These are phyloP conservation scores for Rhynchosporium agropyri DNA, from an alignment of 2,329 filamentous ascomycete species.

Conservation along the genomic window DNA sequence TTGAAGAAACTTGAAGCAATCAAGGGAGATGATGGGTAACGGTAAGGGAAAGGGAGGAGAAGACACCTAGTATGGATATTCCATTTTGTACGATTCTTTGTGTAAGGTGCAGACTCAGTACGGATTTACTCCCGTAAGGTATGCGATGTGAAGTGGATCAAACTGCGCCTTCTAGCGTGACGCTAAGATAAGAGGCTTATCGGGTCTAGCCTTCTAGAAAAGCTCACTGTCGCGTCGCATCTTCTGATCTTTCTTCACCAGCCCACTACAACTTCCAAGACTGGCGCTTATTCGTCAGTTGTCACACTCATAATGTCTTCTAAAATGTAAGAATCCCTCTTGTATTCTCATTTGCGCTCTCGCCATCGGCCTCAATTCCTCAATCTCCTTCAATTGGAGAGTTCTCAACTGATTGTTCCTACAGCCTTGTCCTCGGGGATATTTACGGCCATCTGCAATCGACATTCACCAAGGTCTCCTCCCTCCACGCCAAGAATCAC, in stretches of 20 bases:
- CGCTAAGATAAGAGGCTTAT: conserved; percentile 29
- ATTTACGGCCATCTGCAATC: conserved; percentile 77
- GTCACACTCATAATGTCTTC: conserved; percentile 50
- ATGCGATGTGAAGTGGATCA: too few relatives aligned
- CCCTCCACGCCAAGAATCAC: conserved; percentile 81
- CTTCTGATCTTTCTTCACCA: background rate
- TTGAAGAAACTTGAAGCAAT: too few relatives aligned
- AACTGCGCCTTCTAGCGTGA: conserved; percentile 14
- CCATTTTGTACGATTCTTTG: too few relatives aligned
- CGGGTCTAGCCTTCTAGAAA: conserved; percentile 18
- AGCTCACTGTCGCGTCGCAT: conserved; percentile 19
- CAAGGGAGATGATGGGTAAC: too few relatives aligned
- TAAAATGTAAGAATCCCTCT: conserved; percentile 30
- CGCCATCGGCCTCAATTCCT: background rate
- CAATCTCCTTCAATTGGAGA: background rate
- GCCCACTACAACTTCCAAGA: conserved; percentile 12
- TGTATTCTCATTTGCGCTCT: background rate
- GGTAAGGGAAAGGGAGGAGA: too few relatives aligned
- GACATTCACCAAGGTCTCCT: conserved; percentile 77
- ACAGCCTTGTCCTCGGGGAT: conserved; percentile 68
- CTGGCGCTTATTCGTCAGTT: conserved; percentile 3
- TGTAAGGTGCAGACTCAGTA: too few relatives aligned
- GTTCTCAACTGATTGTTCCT: conserved; percentile 26
- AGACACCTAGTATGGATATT: too few relatives aligned
- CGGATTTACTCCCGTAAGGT: too few relatives aligned